Conservation (phyloP, 2,329 filamentous ascomycete species). For the Sporothrix schenckii region DNA sequence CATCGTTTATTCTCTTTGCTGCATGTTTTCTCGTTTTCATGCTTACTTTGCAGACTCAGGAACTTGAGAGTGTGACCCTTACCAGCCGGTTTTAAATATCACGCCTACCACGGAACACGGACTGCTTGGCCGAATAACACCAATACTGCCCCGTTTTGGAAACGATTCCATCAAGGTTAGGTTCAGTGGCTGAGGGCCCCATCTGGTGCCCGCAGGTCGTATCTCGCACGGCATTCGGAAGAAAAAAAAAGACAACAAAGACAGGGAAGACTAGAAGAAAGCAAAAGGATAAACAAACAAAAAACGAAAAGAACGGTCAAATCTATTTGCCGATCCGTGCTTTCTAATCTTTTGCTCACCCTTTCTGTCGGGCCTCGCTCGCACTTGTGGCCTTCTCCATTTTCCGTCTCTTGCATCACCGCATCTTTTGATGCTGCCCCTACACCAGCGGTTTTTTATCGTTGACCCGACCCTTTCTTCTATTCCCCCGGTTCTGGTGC, state of each 20-base stretch:
- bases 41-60: not conserved
- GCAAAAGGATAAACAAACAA: not conserved
- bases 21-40: not conserved
- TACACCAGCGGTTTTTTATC: not conserved
- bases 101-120: not conserved
- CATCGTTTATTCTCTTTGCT: not conserved
- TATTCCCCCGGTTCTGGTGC: constrained; percentile 5
- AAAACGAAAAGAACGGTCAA: not conserved
- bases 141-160: constrained; percentile 11
- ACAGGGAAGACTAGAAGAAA: constrained; percentile 7
- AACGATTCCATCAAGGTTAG: constrained; percentile 8
- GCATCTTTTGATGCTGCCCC: constrained; percentile 20
- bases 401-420: not conserved
- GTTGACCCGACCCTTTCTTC: not conserved
- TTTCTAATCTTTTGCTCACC: constrained; percentile 22
- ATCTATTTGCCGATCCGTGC: constrained; percentile 10
- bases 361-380: not conserved
- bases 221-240: constrained; percentile 12
- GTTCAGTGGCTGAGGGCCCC: constrained; percentile 18
- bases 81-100: not conserved
- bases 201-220: constrained; percentile 18
- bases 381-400: not conserved
- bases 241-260: constrained; percentile 6
- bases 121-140: constrained; percentile 15
- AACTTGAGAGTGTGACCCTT: not conserved